A percentile compares a stretch with the other conserved stretches of the same genome.
Evolutionary conservation across 2,329 filamentous ascomycete genomes (phyloP).

Genomic region (Dothidotthia symphoricarpi): DNA sequence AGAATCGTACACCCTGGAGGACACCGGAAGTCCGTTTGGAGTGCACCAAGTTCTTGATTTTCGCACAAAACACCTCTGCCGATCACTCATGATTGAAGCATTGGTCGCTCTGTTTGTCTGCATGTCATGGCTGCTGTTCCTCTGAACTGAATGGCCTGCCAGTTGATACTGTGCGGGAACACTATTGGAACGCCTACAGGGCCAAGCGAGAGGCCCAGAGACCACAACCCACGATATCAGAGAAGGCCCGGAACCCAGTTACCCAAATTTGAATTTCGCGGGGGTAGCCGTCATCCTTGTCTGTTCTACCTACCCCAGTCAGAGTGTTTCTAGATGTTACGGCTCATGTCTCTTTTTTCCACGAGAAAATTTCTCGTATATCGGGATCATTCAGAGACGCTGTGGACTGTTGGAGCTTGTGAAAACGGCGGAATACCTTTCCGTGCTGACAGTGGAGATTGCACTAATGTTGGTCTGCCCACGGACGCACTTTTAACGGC

Average conservation of each 20-base stretch:
- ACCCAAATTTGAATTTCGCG: slow-evolving; percentile 2
- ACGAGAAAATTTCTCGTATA: slow-evolving; percentile 3
- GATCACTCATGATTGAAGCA: slow-evolving; percentile 40
- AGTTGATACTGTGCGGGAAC: slow-evolving; percentile 1
- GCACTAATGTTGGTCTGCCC: slow-evolving; percentile 19
- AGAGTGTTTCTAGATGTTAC: slow-evolving; percentile 2
- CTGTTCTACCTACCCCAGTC: background rate
- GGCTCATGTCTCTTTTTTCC: slow-evolving; percentile 24
- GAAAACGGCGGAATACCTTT: slow-evolving; percentile 18
- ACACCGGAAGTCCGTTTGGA: slow-evolving; percentile 12
- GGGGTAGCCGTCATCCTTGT: background rate
- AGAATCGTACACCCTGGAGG: too few relatives aligned
- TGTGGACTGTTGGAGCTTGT: slow-evolving; percentile 4
- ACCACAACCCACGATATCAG: slow-evolving; percentile 1
- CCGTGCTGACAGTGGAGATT: slow-evolving; percentile 33
- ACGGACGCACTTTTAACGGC: slow-evolving; percentile 12
- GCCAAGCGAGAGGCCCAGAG: slow-evolving; percentile 21
- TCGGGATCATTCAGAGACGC: slow-evolving; percentile 9
- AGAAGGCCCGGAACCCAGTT: background rate
- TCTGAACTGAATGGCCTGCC: slow-evolving; percentile 17
- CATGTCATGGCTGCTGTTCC: slow-evolving; percentile 15
- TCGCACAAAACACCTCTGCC: slow-evolving; percentile 23
- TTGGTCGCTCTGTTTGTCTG: slow-evolving; percentile 28
- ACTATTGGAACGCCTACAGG: slow-evolving; percentile 8
- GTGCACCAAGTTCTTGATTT: slow-evolving; percentile 8